Conservation (phyloP, 169 alveolate genomes). For the Amoebophrya sp. region DNA sequence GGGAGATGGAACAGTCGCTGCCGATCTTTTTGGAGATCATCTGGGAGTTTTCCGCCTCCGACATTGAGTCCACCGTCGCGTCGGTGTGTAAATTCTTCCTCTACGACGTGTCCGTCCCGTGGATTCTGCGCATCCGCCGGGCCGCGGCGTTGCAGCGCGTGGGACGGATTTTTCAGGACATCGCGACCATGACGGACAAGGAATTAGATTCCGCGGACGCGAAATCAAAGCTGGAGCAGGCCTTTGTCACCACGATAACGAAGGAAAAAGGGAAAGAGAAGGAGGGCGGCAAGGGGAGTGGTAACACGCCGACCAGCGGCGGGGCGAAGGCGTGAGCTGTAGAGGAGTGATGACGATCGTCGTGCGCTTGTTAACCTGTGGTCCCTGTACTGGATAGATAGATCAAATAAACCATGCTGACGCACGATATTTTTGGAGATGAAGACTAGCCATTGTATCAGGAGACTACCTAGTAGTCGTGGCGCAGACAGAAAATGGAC, state of each 20-base stretch:
- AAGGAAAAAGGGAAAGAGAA: not conserved
- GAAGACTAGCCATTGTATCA: too few species aligned
- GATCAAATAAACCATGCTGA: too few species aligned
- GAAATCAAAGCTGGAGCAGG: not conserved
- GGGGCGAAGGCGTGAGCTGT: too few species aligned
- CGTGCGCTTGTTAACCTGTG: too few species aligned
- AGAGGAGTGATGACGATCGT: too few species aligned
- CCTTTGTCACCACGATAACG: not conserved
- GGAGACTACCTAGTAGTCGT: too few species aligned
- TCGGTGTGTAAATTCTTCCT: constrained; percentile 46
- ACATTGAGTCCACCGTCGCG: constrained; percentile 50
- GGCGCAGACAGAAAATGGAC: too few species aligned
- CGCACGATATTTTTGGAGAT: too few species aligned
- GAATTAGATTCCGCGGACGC: not conserved
- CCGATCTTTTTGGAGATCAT: constrained; percentile 49
- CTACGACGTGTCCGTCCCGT: constrained; percentile 50
- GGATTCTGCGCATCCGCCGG: constrained; percentile 31
- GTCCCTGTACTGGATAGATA: too few species aligned
- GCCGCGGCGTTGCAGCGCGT: constrained; percentile 30
- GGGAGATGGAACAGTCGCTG: constrained; percentile 46
- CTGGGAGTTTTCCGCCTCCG: constrained; percentile 49
- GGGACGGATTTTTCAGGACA: constrained; percentile 34
- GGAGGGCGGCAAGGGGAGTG: too few species aligned
- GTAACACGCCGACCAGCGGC: too few species aligned
- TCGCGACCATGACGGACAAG: not conserved